Evolutionary conservation across 352 stramenopile species (phyloP), one percentile per base, ranked within the genome.

Genomic region (Phytophthora boehmeriae): DNA sequence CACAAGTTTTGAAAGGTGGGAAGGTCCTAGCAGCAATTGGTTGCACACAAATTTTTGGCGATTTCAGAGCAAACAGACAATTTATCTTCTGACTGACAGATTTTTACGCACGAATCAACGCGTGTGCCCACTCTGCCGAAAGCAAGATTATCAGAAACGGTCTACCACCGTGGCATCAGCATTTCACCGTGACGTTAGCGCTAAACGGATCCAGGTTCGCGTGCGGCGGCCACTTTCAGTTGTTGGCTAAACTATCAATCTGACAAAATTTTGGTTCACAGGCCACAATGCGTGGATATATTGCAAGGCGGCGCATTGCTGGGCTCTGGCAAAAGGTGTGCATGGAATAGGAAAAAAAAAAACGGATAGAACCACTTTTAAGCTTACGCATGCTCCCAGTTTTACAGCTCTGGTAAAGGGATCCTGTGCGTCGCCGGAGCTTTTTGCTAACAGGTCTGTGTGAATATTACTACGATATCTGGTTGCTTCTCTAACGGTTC

Each of bases 131-230:
- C 68, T 96, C 16, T 96, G 88, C 35, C 80, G 86, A 14, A 94
- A 96, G 51, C 76, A 89, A 19, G 81, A 94, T 41, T 96, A 95
- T 44, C 73, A 95, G 58, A 95, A 93, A 46, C 65, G 73, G n/a
- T 50, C 60, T 17, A 92, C 86, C 2, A 73, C 58, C 0, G 73
- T 80, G 27, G 86, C 78, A 0, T 80, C 83, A 4, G 64, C 43
- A 36, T 58, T 75, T 6, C 75, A 90, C 54, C 77, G 80, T 16
- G 67, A 90, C 38, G 28, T 57, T 5, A 92, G 82, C 36, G 84
- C 80, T 4, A 68, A 69, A 3, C 51, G 56, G 27, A 83, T 93
- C 32, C 85, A 96, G 73, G 77, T 88, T 41, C 13, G 19, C 14
- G 5, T 32, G 28, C 16, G 13, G 14, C 9, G 19, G 19, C 10